These are phyloP conservation scores for Sporisorium iseilematis-ciliati DNA, from an alignment of 1,284 basidiomycete species.

Conservation along the genomic window DNA sequence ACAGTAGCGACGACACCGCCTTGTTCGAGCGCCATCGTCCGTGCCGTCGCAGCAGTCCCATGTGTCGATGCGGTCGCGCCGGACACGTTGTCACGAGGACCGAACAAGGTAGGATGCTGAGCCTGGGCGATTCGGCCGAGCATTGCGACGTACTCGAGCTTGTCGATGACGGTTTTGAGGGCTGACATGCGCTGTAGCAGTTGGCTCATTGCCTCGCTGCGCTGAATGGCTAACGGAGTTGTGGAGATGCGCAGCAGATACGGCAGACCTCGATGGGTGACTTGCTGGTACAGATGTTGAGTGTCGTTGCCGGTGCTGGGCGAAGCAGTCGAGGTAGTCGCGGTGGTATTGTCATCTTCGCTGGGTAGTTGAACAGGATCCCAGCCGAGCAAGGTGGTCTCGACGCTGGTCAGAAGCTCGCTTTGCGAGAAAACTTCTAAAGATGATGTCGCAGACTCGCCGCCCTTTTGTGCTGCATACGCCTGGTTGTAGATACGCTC, in stretches of 20 bases:
- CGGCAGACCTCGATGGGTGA: slow-evolving; percentile 44
- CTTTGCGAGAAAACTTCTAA: slow-evolving; percentile 3
- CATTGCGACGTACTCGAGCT: slow-evolving; percentile 38
- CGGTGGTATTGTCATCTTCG: not conserved
- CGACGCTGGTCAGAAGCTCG: slow-evolving; percentile 27
- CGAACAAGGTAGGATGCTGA: not conserved
- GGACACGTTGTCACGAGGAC: not conserved
- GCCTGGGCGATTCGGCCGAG: slow-evolving; percentile 23
- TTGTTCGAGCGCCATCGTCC: slow-evolving; percentile 12
- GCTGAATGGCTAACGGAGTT: slow-evolving; percentile 22
- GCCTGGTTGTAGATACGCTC: slow-evolving; percentile 34
- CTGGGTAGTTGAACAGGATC: slow-evolving; percentile 15
- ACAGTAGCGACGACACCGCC: not conserved
- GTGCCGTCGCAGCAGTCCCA: slow-evolving; percentile 1
- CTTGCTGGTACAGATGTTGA: slow-evolving; percentile 40
- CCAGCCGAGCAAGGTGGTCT: slow-evolving; percentile 43
- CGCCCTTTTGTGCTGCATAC: slow-evolving; percentile 16
- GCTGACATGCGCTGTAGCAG: slow-evolving; percentile 33
- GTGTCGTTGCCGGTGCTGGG: not conserved
- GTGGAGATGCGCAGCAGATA: slow-evolving; percentile 43
- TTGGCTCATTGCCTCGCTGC: slow-evolving; percentile 32
- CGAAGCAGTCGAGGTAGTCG: not conserved
- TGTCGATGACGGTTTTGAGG: slow-evolving; percentile 27
- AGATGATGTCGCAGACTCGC: not conserved
- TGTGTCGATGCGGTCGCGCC: not conserved